Conservation (phyloP, 148 eudicot species). For the Oxyria digyna region DNA sequence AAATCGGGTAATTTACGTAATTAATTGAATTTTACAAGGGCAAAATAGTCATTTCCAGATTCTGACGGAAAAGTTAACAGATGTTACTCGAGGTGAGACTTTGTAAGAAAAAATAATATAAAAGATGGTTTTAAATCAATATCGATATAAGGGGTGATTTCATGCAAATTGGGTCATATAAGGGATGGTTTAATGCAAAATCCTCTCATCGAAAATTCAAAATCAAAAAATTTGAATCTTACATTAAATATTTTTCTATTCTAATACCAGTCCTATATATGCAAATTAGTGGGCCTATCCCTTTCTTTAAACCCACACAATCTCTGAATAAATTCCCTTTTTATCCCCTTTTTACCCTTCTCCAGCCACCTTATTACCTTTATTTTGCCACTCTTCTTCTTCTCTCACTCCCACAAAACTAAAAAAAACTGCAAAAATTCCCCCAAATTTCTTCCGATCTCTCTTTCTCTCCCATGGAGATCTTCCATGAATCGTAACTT, state of each 20-base stretch:
- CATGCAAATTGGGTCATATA: too few relatives aligned
- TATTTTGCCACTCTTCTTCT: slow-evolving; percentile 6
- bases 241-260: neutral
- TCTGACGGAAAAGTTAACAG: too few relatives aligned
- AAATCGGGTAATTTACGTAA: too few relatives aligned
- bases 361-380: slow-evolving; percentile 9
- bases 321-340: neutral
- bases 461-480: slow-evolving; percentile 6
- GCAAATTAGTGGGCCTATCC: neutral
- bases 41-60: too few relatives aligned
- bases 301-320: slow-evolving; percentile 9
- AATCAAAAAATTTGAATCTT: neutral
- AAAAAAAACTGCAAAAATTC: neutral
- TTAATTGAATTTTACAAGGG: too few relatives aligned
- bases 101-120: too few relatives aligned
- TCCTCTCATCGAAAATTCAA: neutral
- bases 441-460: neutral
- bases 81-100: too few relatives aligned
- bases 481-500: neutral
- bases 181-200: too few relatives aligned
- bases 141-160: too few relatives aligned
- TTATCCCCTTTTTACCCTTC: slow-evolving; percentile 11
- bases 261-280: neutral
- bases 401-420: slow-evolving; percentile 5
- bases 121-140: too few relatives aligned